phyloP scores from a whole-genome alignment of 352 stramenopile genomes.

The Peronospora farinosa region DNA sequence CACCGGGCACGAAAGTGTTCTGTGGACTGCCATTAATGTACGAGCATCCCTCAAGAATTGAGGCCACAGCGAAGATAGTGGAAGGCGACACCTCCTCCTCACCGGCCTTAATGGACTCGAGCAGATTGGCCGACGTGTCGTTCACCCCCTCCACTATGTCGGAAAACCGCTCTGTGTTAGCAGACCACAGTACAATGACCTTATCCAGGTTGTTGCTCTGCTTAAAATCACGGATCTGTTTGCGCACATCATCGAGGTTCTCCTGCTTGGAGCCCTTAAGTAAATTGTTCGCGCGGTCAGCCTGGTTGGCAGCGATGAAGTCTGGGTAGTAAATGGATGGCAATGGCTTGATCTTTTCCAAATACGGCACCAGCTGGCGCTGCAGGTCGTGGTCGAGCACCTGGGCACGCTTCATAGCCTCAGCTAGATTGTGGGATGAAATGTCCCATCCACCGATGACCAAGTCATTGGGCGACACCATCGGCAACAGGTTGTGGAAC shows the following conservation, averaged over 20 bases:
- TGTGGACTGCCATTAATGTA: slow-evolving; percentile 99
- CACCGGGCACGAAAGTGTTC: slow-evolving; percentile 99
- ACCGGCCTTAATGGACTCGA: slow-evolving; percentile 92
- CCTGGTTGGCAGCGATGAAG: slow-evolving; percentile 99
- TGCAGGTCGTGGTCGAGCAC: slow-evolving; percentile 97
- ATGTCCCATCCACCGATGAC: slow-evolving; percentile 99
- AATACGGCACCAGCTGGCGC: slow-evolving; percentile 93
- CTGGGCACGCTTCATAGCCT: slow-evolving; percentile 93
- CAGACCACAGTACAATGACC: slow-evolving; percentile 98
- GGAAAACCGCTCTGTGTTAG: slow-evolving; percentile 98
- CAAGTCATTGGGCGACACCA: slow-evolving; percentile 97
- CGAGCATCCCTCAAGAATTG: slow-evolving; percentile 96
- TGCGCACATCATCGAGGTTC: slow-evolving; percentile 90
- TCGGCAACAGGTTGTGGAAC: slow-evolving; percentile 96
- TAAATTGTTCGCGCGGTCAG: slow-evolving; percentile 96
- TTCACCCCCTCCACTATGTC: slow-evolving; percentile 97
- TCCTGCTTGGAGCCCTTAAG: slow-evolving; percentile 95
- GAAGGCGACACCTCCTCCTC: slow-evolving; percentile 95
- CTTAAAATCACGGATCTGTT: slow-evolving; percentile 97
- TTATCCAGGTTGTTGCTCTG: slow-evolving; percentile 91
- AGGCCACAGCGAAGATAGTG: slow-evolving; percentile 97
- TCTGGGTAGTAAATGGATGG: slow-evolving; percentile 98
- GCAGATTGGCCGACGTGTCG: slow-evolving; percentile 95
- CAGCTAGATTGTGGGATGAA: slow-evolving; percentile 92
- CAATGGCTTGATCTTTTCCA: slow-evolving; percentile 95